A percentile compares a stretch with the other conserved stretches of the same genome.
Conservation (phyloP, 2,329 filamentous ascomycete genomes). For the Cercospora berteroae region DNA sequence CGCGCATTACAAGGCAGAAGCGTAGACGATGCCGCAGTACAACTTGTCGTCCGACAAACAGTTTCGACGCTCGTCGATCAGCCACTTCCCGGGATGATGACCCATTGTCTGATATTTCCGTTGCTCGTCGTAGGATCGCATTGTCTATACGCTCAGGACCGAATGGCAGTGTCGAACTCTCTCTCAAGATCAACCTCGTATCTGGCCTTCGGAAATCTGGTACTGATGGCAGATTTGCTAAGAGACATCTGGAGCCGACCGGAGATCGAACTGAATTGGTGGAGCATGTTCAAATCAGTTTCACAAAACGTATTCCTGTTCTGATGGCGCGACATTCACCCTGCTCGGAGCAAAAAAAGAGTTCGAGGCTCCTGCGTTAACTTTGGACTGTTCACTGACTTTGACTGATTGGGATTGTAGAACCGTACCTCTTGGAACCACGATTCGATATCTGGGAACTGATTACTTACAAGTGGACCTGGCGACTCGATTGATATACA, state of each 20-base stretch:
- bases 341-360: not conserved
- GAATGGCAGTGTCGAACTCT: not conserved
- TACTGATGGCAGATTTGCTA: conserved; percentile 8
- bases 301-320: conserved; percentile 15
- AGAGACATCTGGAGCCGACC: conserved; percentile 6
- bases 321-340: not conserved
- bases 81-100: conserved; percentile 11
- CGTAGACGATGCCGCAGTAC: conserved; percentile 13
- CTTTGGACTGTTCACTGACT: not conserved
- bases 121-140: conserved; percentile 11
- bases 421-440: conserved; percentile 14
- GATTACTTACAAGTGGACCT: conserved; percentile 18
- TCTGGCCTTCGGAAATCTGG: conserved; percentile 9
- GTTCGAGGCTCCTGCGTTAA: not conserved
- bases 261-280: conserved; percentile 10
- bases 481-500: conserved; percentile 15
- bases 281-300: conserved; percentile 14
- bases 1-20: conserved; percentile 6
- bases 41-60: conserved; percentile 7
- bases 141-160: conserved; percentile 6
- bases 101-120: conserved; percentile 14
- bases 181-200: conserved; percentile 8
- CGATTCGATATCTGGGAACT: conserved; percentile 11
- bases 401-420: not conserved
- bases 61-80: conserved; percentile 14